Conservation (phyloP, 257 asterid species). For the Rauvolfia tetraphylla region DNA sequence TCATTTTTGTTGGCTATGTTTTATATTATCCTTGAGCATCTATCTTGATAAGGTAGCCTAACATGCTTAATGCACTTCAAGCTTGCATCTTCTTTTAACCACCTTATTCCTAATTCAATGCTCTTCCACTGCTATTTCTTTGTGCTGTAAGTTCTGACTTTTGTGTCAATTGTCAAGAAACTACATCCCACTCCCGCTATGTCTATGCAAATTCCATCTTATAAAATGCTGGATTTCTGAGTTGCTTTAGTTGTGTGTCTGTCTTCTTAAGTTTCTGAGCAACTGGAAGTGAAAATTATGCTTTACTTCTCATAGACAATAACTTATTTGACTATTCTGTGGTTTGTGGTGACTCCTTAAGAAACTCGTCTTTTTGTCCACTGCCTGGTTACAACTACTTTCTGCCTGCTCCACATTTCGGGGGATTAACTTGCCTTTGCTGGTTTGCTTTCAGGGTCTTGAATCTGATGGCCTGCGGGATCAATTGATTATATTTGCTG, state of each 20-base stretch:
- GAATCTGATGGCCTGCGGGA: conserved; percentile 67
- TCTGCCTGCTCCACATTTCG: neutral
- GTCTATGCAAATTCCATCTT: neutral
- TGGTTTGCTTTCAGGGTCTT: conserved; percentile 50
- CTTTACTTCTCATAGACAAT: neutral
- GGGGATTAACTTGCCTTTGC: neutral
- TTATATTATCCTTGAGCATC: neutral
- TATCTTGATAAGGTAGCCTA: neutral
- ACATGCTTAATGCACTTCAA: neutral
- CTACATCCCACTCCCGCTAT: neutral
- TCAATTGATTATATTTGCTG: conserved; percentile 58
- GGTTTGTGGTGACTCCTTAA: neutral
- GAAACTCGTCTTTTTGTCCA: neutral
- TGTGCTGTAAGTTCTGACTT: neutral
- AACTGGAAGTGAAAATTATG: neutral
- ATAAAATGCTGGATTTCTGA: neutral
- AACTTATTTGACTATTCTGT: neutral
- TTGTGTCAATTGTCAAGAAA: neutral
- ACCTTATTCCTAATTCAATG: too few relatives aligned
- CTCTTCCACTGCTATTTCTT: neutral
- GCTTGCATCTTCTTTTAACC: neutral
- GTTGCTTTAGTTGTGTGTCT: neutral
- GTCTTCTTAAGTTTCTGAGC: neutral
- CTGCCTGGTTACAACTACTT: neutral
- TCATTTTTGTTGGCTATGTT: neutral